Percentiles rank a stretch among this genome's conserved stretches.
Conservation (phyloP, 2,329 filamentous ascomycete genomes). For the Alternaria novae-zelandiae region DNA sequence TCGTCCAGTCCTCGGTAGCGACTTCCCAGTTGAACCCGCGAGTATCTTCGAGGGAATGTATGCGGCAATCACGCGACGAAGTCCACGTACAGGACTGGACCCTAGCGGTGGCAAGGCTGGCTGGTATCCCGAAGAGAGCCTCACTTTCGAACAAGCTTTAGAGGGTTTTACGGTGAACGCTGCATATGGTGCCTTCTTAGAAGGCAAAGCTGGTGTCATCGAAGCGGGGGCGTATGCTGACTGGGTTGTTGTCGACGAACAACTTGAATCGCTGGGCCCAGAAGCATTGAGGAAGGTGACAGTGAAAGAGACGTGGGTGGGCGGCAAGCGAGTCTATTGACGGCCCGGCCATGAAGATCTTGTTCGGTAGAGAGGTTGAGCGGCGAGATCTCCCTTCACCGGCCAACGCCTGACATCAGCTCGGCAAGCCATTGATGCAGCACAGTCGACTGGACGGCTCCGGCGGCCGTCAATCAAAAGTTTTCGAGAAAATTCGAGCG, state of each 20-base stretch:
- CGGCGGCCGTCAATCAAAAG: neutral
- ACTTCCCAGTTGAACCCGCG: constrained; percentile 75
- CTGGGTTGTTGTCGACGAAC: constrained; percentile 71
- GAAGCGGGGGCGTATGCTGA: constrained; percentile 68
- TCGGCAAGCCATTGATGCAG: neutral
- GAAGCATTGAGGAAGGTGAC: constrained; percentile 60
- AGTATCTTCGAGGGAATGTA: constrained; percentile 73
- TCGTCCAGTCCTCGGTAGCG: constrained; percentile 67
- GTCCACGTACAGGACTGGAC: constrained; percentile 56
- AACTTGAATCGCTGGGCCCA: constrained; percentile 58
- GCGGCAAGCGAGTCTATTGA: constrained; percentile 55
- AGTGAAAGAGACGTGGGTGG: constrained; percentile 74
- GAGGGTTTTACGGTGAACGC: constrained; percentile 67
- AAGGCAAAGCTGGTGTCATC: constrained; percentile 66
- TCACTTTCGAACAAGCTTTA: constrained; percentile 66
- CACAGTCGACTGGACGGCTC: neutral
- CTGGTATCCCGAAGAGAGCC: constrained; percentile 66
- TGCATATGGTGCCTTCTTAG: constrained; percentile 65
- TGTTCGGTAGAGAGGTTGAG: constrained; percentile 1
- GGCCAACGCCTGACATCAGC: neutral
- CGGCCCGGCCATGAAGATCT: constrained; percentile 20
- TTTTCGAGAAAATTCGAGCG: neutral
- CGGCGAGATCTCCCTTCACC: neutral
- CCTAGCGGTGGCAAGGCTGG: constrained; percentile 57
- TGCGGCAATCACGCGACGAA: constrained; percentile 68